A percentile compares a stretch with the other conserved stretches of the same genome.
phyloP scores from a whole-genome alignment of 2,329 filamentous ascomycete species.

The Scedosporium apiospermum region DNA sequence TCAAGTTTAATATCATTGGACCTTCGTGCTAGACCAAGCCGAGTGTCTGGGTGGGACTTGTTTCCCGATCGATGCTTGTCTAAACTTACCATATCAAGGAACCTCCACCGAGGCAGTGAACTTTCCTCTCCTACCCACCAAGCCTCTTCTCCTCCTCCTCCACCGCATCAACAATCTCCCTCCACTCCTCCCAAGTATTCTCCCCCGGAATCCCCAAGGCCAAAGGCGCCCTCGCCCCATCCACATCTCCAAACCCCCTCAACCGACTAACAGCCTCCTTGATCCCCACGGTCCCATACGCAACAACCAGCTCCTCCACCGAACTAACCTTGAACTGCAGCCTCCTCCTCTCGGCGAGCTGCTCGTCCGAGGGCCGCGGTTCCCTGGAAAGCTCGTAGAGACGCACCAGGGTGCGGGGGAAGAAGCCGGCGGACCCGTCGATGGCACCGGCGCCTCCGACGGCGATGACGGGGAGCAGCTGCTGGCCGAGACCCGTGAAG shows the following conservation, averaged over 20 bases:
- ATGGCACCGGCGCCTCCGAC: constrained; percentile 52
- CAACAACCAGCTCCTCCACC: constrained; percentile 52
- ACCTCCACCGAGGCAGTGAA: no score
- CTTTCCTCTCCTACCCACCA: not conserved
- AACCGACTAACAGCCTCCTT: constrained; percentile 53
- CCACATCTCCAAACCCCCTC: constrained; percentile 47
- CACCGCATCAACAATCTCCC: constrained; percentile 30
- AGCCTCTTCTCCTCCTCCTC: constrained; percentile 30
- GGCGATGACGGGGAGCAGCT: constrained; percentile 49
- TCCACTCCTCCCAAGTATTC: constrained; percentile 46
- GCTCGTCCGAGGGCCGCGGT: constrained; percentile 23
- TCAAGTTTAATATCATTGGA: not conserved
- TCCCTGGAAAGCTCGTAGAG: constrained; percentile 39
- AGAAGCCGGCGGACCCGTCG: constrained; percentile 53
- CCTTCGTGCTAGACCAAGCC: no score
- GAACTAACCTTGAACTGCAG: constrained; percentile 53
- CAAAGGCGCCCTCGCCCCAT: constrained; percentile 51
- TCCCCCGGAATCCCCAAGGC: constrained; percentile 47
- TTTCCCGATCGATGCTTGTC: no score
- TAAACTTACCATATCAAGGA: no score
- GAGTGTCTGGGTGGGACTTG: no score
- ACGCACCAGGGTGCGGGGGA: constrained; percentile 50
- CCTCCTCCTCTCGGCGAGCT: constrained; percentile 38
- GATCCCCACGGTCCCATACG: constrained; percentile 53
- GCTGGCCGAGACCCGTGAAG: constrained; percentile 57